Evolutionary conservation across 1,139 yeast species (phyloP).

Genomic region (Blastobotrys indianensis): DNA sequence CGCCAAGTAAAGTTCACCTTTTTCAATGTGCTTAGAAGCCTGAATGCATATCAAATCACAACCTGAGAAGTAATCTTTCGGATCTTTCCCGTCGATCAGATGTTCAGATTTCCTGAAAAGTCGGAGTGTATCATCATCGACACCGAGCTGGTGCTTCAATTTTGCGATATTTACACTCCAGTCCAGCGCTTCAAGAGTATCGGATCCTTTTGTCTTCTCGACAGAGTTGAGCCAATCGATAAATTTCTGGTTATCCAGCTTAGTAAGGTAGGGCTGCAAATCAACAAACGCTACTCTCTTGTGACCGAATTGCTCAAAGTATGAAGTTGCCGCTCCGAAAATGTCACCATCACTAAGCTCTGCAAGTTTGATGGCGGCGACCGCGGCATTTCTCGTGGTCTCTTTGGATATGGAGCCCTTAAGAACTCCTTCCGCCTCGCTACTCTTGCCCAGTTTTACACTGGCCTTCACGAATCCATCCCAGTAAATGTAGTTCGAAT

Average conservation of each 20-base stretch:
- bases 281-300: conserved; percentile 63
- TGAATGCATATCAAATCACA: conserved; percentile 58
- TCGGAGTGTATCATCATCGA: conserved; percentile 26
- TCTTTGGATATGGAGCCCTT: conserved; percentile 20
- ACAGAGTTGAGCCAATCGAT: conserved; percentile 9
- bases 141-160: conserved; percentile 31
- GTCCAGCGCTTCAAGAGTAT: conserved; percentile 31
- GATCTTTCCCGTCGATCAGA: conserved; percentile 37
- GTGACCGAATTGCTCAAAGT: conserved; percentile 41
- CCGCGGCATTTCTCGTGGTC: conserved; percentile 46
- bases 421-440: conserved; percentile 30
- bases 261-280: conserved; percentile 36
- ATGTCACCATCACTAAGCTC: conserved; percentile 16
- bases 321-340: conserved; percentile 35
- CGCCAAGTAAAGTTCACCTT: conserved; percentile 28
- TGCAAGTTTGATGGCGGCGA: conserved; percentile 47
- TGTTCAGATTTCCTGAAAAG: conserved; percentile 35
- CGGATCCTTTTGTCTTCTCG: conserved; percentile 17
- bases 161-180: conserved; percentile 48
- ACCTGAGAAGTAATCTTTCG: conserved; percentile 60
- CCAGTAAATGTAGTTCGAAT: conserved; percentile 34
- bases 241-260: not conserved
- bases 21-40: conserved; percentile 19
- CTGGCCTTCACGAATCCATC: conserved; percentile 42
- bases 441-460: conserved; percentile 29